Evolutionary conservation across 352 stramenopile species (phyloP).

Genomic region (Pythium coloratum): DNA sequence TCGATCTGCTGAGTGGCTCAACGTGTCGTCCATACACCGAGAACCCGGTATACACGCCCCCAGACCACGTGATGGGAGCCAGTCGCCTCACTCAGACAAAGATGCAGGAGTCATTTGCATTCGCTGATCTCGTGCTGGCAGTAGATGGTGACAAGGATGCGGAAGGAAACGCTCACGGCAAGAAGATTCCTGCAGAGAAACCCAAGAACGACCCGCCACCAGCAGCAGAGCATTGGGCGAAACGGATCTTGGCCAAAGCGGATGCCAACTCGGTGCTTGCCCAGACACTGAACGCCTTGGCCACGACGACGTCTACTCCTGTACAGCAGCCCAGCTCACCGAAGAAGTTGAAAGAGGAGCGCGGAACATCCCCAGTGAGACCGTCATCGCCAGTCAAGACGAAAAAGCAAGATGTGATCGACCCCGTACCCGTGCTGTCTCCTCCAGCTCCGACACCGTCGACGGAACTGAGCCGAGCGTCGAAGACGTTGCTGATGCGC

Average conservation of each 20-base stretch:
- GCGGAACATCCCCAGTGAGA: slow-evolving; percentile 17
- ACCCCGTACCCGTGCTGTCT: slow-evolving; percentile 2
- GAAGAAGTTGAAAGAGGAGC: slow-evolving; percentile 13
- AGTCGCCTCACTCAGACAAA: slow-evolving; percentile 6
- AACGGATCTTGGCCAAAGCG: slow-evolving; percentile 56
- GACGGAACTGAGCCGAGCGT: slow-evolving; percentile 76
- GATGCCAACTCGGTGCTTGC: slow-evolving; percentile 55
- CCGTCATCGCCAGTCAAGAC: slow-evolving; percentile 22
- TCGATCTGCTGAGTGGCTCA: slow-evolving; percentile 66
- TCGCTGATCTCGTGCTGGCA: slow-evolving; percentile 56
- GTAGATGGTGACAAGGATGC: slow-evolving; percentile 31
- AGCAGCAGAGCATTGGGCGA: slow-evolving; percentile 59
- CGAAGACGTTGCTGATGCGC: slow-evolving; percentile 80
- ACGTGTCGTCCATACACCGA: slow-evolving; percentile 74
- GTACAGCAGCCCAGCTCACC: not conserved
- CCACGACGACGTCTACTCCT: slow-evolving; percentile 19
- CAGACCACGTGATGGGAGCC: slow-evolving; percentile 32
- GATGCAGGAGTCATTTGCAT: slow-evolving; percentile 62
- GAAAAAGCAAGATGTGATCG: not conserved
- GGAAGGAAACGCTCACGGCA: slow-evolving; percentile 17
- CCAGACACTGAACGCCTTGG: slow-evolving; percentile 60
- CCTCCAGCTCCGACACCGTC: slow-evolving; percentile 18
- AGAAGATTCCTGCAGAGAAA: not conserved
- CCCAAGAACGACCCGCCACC: slow-evolving; percentile 12
- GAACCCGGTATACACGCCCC: slow-evolving; percentile 68